Conservation (phyloP, 1,284 basidiomycete species). For the Phylloboletellus chloephorus region DNA sequence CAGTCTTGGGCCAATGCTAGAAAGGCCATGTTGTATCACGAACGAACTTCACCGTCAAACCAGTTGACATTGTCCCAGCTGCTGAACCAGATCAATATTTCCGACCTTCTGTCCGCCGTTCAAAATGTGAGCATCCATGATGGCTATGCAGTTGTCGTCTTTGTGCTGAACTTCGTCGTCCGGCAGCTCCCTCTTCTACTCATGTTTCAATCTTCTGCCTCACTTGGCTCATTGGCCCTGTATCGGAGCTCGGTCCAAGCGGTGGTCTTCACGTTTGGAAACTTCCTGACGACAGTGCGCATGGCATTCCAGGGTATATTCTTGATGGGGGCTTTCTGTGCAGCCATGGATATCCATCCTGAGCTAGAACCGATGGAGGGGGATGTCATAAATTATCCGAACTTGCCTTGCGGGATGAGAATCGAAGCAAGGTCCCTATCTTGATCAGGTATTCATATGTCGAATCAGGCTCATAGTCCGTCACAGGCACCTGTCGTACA, state of each 20-base stretch:
- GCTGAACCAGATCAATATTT: slow-evolving; percentile 53
- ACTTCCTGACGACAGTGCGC: slow-evolving; percentile 53
- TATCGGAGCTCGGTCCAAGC: slow-evolving; percentile 74
- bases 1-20: slow-evolving; percentile 64
- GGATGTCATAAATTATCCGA: slow-evolving; percentile 44
- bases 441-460: slow-evolving; percentile 12
- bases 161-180: slow-evolving; percentile 11
- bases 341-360: slow-evolving; percentile 64
- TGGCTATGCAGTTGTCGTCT: slow-evolving; percentile 7
- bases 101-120: slow-evolving; percentile 55
- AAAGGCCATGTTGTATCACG: slow-evolving; percentile 52
- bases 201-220: slow-evolving; percentile 63
- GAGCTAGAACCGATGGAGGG: slow-evolving; percentile 55
- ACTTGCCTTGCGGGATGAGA: slow-evolving; percentile 51
- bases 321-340: slow-evolving; percentile 76
- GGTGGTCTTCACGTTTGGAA: slow-evolving; percentile 57
- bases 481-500: slow-evolving; percentile 62
- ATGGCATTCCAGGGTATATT: slow-evolving; percentile 78
- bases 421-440: slow-evolving; percentile 59
- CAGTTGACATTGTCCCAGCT: slow-evolving; percentile 38
- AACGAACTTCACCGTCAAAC: slow-evolving; percentile 39
- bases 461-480: slow-evolving; percentile 15
- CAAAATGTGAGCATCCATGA: slow-evolving; percentile 53
- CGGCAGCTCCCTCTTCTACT: slow-evolving; percentile 66
- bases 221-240: slow-evolving; percentile 69